These are phyloP conservation scores for Quaeritorhiza haematococci DNA, from an alignment of 371 early-diverging fungal species.

Conservation along the genomic window DNA sequence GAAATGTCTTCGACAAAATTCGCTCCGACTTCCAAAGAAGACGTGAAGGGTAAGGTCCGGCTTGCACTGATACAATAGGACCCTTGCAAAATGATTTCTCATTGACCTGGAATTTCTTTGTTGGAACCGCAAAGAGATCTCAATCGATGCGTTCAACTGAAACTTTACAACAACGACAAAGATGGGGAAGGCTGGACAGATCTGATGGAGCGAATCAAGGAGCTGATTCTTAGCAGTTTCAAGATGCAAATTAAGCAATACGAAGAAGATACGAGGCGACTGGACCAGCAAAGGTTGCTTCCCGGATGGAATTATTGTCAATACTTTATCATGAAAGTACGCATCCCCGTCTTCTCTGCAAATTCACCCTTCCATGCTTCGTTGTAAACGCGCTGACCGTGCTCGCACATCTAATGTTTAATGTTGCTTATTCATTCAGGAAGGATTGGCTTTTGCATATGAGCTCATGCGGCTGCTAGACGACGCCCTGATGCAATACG, in stretches of 20 bases:
- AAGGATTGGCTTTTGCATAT: conserved; percentile 80
- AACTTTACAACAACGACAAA: conserved; percentile 54
- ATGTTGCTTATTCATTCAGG: conserved; percentile 30
- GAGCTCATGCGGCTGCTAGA: conserved; percentile 80
- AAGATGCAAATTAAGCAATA: conserved; percentile 70
- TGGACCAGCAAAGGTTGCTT: conserved; percentile 85
- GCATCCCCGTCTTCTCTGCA: background rate
- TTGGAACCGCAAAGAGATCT: conserved; percentile 1
- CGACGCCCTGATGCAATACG: conserved; percentile 87
- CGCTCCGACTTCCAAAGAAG: conserved; percentile 70
- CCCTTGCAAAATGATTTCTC: too few species aligned
- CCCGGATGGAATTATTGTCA: conserved; percentile 98
- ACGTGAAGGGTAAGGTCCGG: background rate
- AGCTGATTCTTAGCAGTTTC: conserved; percentile 72
- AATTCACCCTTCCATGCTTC: conserved; percentile 1
- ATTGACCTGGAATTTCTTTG: too few species aligned
- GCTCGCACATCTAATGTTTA: background rate
- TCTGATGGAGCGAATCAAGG: conserved; percentile 71
- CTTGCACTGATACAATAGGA: background rate
- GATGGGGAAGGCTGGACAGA: conserved; percentile 74
- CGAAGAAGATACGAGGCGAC: conserved; percentile 81
- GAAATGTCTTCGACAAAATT: conserved; percentile 71
- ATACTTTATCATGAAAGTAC: conserved; percentile 84
- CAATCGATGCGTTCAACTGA: conserved; percentile 17
- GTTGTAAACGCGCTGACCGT: background rate